Evolutionary conservation across 179 eudicot species (phyloP).

Genomic region (Carnegiea gigantea): DNA sequence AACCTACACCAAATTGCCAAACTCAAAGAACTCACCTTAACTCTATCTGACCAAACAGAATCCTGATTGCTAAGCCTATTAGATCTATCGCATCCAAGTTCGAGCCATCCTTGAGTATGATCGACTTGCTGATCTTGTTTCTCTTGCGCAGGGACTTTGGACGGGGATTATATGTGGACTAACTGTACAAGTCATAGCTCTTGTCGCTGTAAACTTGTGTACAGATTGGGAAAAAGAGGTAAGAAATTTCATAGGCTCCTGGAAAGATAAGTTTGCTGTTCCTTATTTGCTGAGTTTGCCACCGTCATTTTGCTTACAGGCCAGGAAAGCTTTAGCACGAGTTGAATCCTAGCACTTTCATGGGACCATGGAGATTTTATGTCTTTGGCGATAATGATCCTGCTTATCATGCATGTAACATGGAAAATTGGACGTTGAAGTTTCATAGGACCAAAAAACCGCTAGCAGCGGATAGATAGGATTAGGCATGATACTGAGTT

Average conservation of each 20-base stretch:
- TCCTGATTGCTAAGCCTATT: too few relatives aligned
- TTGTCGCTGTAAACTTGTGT: conserved; percentile 44
- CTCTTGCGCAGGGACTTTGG: conserved; percentile 59
- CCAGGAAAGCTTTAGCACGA: conserved; percentile 33
- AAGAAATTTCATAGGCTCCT: neutral
- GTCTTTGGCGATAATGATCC: too few relatives aligned
- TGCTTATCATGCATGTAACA: too few relatives aligned
- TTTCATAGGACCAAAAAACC: too few relatives aligned
- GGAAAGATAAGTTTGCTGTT: neutral
- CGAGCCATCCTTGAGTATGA: neutral
- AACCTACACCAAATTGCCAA: too few relatives aligned
- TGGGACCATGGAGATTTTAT: neutral
- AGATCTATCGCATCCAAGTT: too few relatives aligned
- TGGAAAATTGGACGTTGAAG: too few relatives aligned
- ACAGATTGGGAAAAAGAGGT: conserved; percentile 66
- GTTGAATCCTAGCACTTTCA: conserved; percentile 19
- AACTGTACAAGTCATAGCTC: conserved; percentile 46
- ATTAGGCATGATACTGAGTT: neutral
- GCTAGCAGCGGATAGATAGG: neutral
- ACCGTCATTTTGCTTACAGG: conserved; percentile 30
- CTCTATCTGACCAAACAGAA: neutral
- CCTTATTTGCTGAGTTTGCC: neutral
- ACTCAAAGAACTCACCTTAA: too few relatives aligned
- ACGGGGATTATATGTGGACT: conserved; percentile 66
- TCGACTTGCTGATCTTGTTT: neutral